A percentile compares a stretch with the other conserved stretches of the same genome.
Evolutionary conservation across 768 basidiomycete genomes (phyloP).

Genomic region (Pholiota conissans): DNA sequence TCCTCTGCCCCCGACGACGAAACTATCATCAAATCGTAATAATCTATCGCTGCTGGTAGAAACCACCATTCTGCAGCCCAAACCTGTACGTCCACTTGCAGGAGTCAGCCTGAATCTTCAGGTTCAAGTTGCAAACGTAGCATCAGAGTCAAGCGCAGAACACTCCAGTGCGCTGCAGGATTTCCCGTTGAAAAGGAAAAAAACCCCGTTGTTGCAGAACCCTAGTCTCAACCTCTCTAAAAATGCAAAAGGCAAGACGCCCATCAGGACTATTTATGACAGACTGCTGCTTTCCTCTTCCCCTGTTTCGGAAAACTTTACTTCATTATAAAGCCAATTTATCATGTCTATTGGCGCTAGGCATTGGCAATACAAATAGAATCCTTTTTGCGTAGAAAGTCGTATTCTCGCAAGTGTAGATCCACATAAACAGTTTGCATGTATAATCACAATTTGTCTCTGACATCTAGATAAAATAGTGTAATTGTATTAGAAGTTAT

Average conservation of each 20-base stretch:
- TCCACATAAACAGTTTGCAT: no score
- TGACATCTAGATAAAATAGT: not conserved
- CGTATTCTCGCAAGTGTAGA: no score
- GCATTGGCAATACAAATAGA: not conserved
- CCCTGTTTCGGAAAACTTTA: not conserved
- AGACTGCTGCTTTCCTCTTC: slow-evolving; percentile 2
- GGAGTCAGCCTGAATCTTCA: slow-evolving; percentile 23
- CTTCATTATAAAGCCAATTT: not conserved
- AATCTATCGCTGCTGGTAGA: not conserved
- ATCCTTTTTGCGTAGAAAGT: not conserved
- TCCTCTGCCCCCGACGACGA: slow-evolving; percentile 3
- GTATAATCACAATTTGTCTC: no score
- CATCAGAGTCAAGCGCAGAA: slow-evolving; percentile 6
- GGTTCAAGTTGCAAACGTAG: slow-evolving; percentile 17
- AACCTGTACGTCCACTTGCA: slow-evolving; percentile 21
- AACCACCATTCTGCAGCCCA: slow-evolving; percentile 20
- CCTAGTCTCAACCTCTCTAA: slow-evolving; percentile 9
- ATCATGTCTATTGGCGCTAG: not conserved
- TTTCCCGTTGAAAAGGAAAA: slow-evolving; percentile 11
- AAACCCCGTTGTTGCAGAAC: slow-evolving; percentile 9
- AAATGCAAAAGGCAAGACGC: slow-evolving; percentile 10
- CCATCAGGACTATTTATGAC: slow-evolving; percentile 10
- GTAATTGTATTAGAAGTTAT: slow-evolving; percentile 16
- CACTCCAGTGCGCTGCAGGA: slow-evolving; percentile 2
- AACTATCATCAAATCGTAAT: not conserved